These are phyloP conservation scores for Serendipita sp. DNA, from an alignment of 768 basidiomycete genomes.

Conservation along the genomic window DNA sequence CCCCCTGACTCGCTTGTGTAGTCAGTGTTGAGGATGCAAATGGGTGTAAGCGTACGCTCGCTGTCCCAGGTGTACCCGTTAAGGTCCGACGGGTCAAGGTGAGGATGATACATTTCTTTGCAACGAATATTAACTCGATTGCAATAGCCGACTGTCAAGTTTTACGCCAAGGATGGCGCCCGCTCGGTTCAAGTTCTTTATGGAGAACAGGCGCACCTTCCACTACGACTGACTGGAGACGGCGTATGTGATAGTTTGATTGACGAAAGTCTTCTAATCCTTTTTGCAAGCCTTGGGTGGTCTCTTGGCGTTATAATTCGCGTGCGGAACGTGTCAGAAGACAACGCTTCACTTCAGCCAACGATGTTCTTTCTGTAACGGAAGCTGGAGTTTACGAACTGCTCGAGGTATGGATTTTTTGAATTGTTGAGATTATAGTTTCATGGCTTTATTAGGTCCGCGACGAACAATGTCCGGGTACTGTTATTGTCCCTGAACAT, in stretches of 20 bases:
- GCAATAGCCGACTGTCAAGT: conserved; percentile 65
- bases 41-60: conserved; percentile 63
- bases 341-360: conserved; percentile 38
- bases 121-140: not conserved
- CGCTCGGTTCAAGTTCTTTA: conserved; percentile 54
- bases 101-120: conserved; percentile 14
- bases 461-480: conserved; percentile 77
- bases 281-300: conserved; percentile 59
- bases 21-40: conserved; percentile 79
- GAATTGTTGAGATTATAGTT: conserved; percentile 4
- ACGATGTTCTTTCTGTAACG: conserved; percentile 58
- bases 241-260: conserved; percentile 36
- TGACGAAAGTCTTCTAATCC: conserved; percentile 6
- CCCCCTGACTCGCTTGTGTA: conserved; percentile 16
- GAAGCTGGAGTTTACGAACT: conserved; percentile 65
- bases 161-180: conserved; percentile 51
- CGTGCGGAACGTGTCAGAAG: conserved; percentile 26
- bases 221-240: conserved; percentile 79
- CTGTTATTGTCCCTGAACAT: conserved; percentile 39
- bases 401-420: conserved; percentile 32
- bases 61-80: conserved; percentile 63
- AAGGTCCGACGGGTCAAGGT: conserved; percentile 74
- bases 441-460: conserved; percentile 32
- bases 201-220: conserved; percentile 53
- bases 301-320: conserved; percentile 51